phyloP scores from a whole-genome alignment of 257 asterid genomes.

The Nicotiana obtusifolia region DNA sequence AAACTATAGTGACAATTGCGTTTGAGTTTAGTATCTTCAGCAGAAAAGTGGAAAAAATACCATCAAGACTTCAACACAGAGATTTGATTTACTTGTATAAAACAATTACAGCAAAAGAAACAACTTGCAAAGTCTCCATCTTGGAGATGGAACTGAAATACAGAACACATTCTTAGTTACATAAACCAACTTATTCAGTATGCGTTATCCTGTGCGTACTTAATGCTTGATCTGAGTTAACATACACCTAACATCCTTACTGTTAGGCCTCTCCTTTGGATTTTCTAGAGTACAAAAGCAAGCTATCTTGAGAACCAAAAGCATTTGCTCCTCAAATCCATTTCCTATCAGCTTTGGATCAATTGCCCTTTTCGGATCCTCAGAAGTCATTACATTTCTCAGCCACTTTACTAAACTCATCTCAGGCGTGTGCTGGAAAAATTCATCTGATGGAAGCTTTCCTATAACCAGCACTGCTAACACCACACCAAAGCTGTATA shows the following conservation, averaged over 20 bases:
- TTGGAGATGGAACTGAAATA: background rate
- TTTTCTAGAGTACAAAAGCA: constrained; percentile 71
- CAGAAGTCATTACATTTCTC: constrained; percentile 76
- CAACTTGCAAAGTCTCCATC: background rate
- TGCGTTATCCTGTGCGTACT: background rate
- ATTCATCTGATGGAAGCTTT: constrained; percentile 61
- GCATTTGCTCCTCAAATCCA: constrained; percentile 78
- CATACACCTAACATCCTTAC: constrained; percentile 69
- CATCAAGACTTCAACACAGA: background rate
- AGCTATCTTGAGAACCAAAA: constrained; percentile 74
- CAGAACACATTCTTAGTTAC: background rate
- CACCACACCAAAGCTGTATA: constrained; percentile 71
- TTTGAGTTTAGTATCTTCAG: background rate
- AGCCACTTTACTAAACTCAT: constrained; percentile 66
- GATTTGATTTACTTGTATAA: background rate
- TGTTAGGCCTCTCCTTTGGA: constrained; percentile 82
- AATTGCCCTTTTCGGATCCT: constrained; percentile 57
- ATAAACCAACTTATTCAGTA: background rate
- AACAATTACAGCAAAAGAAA: background rate
- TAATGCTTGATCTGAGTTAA: constrained; percentile 61
- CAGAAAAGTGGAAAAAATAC: background rate
- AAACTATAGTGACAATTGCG: background rate
- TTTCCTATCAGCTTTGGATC: constrained; percentile 48
- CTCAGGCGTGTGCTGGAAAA: constrained; percentile 70
- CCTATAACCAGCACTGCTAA: constrained; percentile 56